Base-by-base conservation (phyloP, 1,139 yeast species). In the Candida dubliniensis region DNA sequence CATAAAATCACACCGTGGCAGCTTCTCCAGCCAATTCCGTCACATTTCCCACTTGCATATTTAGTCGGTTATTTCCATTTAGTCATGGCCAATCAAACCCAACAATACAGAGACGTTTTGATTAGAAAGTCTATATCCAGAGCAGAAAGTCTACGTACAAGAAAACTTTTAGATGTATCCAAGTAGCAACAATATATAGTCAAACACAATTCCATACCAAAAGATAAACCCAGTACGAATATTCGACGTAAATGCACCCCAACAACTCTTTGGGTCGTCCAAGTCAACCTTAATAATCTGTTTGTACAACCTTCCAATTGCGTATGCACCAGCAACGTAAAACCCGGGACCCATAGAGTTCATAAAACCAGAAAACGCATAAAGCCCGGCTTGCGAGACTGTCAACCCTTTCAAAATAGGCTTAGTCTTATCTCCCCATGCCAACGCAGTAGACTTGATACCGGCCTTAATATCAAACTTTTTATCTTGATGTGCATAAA, bases 401-500 rank as follows among this genome's bases (percentile, higher is more conserved):
- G 88, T 78, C 50, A 89, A 61, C 0, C 77, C 81, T 40, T 78
- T 73, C 55, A 88, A 69, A 40, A 90, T 80, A 4, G 82, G 77
- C 58, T 85, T 89, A 1, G 96, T 79, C 30, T 79, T 76, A 15
- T 77, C 79, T 2, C 95, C 95, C 98, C 99, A 93, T 4, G 85
- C 89, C 55, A 93, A 76, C 4, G 99, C 99, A 0, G 98, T 89
- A 1, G 96, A 88, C 63, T 91, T 90, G 53, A 95, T 86, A 7
- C 98, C 98, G 0, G 96, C 98, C 44, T 77, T 71, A 43, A 86
- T 68, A 63, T 95, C 99, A 58, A 85, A 95, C 47, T 66, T 69
- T 67, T 95, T 95, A 64, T 95, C 99, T 68, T 95, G 99, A 63
- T 95, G 99, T 1, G 99, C 99, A 63, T 95, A 95, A 35, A 95